Conservation (phyloP, 176 grass and related monocot species). For the Triticum dicoccoides region DNA sequence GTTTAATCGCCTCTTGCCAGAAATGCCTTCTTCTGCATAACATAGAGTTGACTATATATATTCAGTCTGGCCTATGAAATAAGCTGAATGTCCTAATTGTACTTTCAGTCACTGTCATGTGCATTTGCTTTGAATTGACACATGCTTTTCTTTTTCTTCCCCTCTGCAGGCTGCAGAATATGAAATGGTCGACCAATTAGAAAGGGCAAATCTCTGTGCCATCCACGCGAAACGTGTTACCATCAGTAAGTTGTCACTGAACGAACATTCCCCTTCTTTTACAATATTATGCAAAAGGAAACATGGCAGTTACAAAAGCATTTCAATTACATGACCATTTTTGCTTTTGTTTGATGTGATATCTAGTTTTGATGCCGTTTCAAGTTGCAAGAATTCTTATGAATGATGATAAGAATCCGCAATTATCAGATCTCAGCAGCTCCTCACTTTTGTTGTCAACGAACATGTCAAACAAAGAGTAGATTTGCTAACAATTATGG, state of each 20-base stretch:
- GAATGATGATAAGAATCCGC: not conserved
- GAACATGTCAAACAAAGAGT: not conserved
- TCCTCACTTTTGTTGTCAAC: not conserved
- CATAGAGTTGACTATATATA: not conserved
- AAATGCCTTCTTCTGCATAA: not conserved
- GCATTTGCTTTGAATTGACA: not conserved
- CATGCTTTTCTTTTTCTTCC: not conserved
- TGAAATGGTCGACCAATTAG: slow-evolving; percentile 43
- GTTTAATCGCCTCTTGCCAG: not conserved
- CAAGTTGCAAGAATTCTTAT: not conserved
- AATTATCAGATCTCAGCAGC: not conserved
- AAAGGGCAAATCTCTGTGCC: slow-evolving; percentile 47
- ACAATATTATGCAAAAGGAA: slow-evolving; percentile 2
- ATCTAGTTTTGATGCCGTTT: not conserved
- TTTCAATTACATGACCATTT: not conserved
- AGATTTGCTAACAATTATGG: not conserved
- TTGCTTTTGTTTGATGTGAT: slow-evolving; percentile 7
- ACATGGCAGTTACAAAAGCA: not conserved
- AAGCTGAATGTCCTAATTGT: not conserved
- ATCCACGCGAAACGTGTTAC: slow-evolving; percentile 61
- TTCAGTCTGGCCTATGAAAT: not conserved
- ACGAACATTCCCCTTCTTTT: not conserved
- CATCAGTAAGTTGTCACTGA: slow-evolving; percentile 50
- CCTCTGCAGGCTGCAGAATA: slow-evolving; percentile 47
- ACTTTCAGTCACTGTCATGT: not conserved